Conservation (phyloP, 257 asterid genomes). For the Primulina huaijiensis region DNA sequence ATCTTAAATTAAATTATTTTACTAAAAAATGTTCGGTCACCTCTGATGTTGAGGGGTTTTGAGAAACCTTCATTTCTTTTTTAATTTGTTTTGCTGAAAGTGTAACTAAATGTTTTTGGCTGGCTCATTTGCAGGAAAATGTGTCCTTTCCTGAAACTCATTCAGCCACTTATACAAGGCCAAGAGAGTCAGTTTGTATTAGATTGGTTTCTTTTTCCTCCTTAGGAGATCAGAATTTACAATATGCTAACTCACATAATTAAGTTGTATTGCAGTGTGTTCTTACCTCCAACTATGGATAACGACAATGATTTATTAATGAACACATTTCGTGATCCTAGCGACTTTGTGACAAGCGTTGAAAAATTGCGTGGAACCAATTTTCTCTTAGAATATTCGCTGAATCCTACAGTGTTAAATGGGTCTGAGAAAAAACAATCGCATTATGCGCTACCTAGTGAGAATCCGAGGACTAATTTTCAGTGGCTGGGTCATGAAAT, state of each 20-base stretch:
- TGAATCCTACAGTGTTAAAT: slow-evolving; percentile 48
- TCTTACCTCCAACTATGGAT: slow-evolving; percentile 38
- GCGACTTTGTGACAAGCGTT: slow-evolving; percentile 30
- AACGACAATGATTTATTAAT: slow-evolving; percentile 20
- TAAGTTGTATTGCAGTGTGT: slow-evolving; percentile 50
- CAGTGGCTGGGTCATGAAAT: slow-evolving; percentile 7
- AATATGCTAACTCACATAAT: slow-evolving; percentile 10
- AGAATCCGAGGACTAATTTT: slow-evolving; percentile 16
- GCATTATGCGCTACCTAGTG: slow-evolving; percentile 28
- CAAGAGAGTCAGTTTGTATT: slow-evolving; percentile 57
- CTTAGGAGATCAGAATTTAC: background rate
- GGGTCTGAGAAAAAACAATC: slow-evolving; percentile 38
- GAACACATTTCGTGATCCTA: slow-evolving; percentile 26
- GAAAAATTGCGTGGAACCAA: slow-evolving; percentile 40
- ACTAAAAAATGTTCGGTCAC: background rate
- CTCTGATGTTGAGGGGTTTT: background rate
- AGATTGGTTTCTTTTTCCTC: background rate
- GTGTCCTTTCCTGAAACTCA: slow-evolving; percentile 31
- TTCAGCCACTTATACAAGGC: slow-evolving; percentile 48
- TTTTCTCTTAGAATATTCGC: slow-evolving; percentile 45
- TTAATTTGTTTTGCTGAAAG: slow-evolving; percentile 9
- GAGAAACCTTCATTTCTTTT: too few species aligned
- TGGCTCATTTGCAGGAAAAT: slow-evolving; percentile 32
- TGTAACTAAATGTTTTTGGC: slow-evolving; percentile 18
- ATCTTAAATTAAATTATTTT: too few species aligned